Evolutionary conservation across 768 basidiomycete genomes (phyloP).

Genomic region (Pisolithus sp.): DNA sequence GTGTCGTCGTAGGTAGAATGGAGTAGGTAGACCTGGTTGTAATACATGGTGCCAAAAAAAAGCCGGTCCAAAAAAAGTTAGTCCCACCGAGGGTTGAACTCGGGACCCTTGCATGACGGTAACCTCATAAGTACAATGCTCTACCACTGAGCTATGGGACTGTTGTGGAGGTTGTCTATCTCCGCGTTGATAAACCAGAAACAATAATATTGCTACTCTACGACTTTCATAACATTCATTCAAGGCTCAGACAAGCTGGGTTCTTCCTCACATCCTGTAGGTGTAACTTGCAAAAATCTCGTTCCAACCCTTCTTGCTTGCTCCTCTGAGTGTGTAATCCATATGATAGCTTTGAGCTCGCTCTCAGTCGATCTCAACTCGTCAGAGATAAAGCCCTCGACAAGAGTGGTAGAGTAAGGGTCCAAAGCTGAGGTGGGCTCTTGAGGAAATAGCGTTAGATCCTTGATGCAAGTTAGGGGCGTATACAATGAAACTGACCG

Average conservation of each 20-base stretch:
- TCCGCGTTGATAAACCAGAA: neutral
- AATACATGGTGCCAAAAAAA: neutral
- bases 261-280: slow-evolving; percentile 41
- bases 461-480: neutral
- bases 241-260: slow-evolving; percentile 21
- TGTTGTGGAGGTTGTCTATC: slow-evolving; percentile 2
- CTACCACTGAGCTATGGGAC: slow-evolving; percentile 59
- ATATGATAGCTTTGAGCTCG: slow-evolving; percentile 65
- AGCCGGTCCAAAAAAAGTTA: slow-evolving; percentile 28
- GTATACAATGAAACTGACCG: slow-evolving; percentile 40
- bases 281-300: slow-evolving; percentile 48
- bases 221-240: neutral
- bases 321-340: slow-evolving; percentile 86
- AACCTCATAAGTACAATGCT: slow-evolving; percentile 60
- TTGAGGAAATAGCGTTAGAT: slow-evolving; percentile 22
- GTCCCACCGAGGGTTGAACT: slow-evolving; percentile 60
- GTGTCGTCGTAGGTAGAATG: slow-evolving; percentile 5
- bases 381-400: slow-evolving; percentile 56
- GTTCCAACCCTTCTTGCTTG: slow-evolving; percentile 73
- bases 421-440: slow-evolving; percentile 92
- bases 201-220: too few relatives aligned
- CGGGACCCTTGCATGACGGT: slow-evolving; percentile 54
- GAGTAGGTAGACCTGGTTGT: neutral
- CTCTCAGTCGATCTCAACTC: slow-evolving; percentile 44
- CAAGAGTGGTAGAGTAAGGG: slow-evolving; percentile 50